These are phyloP conservation scores for Trifolium subterraneum DNA, from an alignment of 306 rosid genomes.

Conservation along the genomic window DNA sequence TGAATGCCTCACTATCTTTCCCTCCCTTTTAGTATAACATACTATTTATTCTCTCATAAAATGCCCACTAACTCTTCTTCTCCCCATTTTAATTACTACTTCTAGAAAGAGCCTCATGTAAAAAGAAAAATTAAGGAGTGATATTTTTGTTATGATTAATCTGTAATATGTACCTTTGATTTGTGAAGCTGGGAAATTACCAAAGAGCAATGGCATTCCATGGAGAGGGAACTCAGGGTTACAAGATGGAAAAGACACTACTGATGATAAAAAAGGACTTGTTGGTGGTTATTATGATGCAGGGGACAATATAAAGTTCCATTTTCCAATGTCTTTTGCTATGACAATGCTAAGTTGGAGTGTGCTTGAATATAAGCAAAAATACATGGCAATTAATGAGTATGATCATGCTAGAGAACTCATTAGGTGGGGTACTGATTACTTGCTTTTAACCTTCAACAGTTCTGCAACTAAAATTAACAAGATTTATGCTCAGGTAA, in stretches of 20 bases:
- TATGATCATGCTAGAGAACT: constrained; percentile 45
- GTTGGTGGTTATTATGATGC: constrained; percentile 57
- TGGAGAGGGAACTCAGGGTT: constrained; percentile 56
- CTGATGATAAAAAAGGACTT: constrained; percentile 41
- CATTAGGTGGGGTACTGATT: constrained; percentile 65
- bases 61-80: too few relatives aligned
- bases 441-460: constrained; percentile 70
- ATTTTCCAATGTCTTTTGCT: constrained; percentile 54
- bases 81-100: too few relatives aligned
- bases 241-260: constrained; percentile 43
- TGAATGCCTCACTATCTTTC: too few relatives aligned
- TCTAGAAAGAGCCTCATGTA: too few relatives aligned
- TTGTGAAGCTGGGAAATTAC: constrained; percentile 53
- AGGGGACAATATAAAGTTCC: constrained; percentile 51
- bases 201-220: constrained; percentile 43
- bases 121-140: too few relatives aligned
- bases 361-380: constrained; percentile 52
- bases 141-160: too few relatives aligned
- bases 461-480: constrained; percentile 59
- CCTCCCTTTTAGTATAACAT: too few relatives aligned
- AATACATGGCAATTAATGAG: constrained; percentile 42
- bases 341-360: constrained; percentile 62
- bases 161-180: not conserved
- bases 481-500: constrained; percentile 59
- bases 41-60: too few relatives aligned